These are phyloP conservation scores for Pueraria montana DNA, from an alignment of 306 rosid species.

Conservation along the genomic window DNA sequence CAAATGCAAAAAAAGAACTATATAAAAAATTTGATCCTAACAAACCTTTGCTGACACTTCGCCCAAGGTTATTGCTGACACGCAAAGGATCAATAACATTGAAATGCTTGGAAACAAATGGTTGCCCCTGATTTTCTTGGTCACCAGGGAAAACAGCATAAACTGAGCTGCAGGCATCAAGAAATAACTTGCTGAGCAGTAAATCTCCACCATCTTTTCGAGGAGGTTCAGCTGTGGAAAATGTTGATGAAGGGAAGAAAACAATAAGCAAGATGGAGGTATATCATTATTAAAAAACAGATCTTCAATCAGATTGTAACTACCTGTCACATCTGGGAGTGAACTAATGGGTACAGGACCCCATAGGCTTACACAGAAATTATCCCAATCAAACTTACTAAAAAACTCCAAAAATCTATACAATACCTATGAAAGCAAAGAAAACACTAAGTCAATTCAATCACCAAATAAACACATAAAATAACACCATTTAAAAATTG, in stretches of 20 bases:
- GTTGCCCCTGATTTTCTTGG: conserved; percentile 77
- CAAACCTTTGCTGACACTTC: conserved; percentile 91
- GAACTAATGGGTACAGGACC: conserved; percentile 83
- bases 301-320: conserved; percentile 32
- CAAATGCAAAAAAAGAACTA: not conserved
- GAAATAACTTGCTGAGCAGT: conserved; percentile 75
- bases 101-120: conserved; percentile 83
- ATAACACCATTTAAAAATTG: conserved; percentile 13
- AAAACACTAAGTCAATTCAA: conserved; percentile 24
- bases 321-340: conserved; percentile 90
- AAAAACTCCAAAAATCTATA: conserved; percentile 86
- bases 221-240: conserved; percentile 80
- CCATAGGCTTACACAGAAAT: conserved; percentile 86
- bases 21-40: conserved; percentile 18
- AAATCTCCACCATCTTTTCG: conserved; percentile 82
- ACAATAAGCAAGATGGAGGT: conserved; percentile 14
- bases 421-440: conserved; percentile 66
- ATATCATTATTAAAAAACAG: conserved; percentile 12
- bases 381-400: conserved; percentile 94
- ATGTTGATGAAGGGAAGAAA: conserved; percentile 14
- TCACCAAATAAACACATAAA: not conserved
- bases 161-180: conserved; percentile 70
- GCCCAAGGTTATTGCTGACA: conserved; percentile 87
- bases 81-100: conserved; percentile 92
- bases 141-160: conserved; percentile 82